Conservation (phyloP, 805 yeast species). For the Metschnikowia lunata region DNA sequence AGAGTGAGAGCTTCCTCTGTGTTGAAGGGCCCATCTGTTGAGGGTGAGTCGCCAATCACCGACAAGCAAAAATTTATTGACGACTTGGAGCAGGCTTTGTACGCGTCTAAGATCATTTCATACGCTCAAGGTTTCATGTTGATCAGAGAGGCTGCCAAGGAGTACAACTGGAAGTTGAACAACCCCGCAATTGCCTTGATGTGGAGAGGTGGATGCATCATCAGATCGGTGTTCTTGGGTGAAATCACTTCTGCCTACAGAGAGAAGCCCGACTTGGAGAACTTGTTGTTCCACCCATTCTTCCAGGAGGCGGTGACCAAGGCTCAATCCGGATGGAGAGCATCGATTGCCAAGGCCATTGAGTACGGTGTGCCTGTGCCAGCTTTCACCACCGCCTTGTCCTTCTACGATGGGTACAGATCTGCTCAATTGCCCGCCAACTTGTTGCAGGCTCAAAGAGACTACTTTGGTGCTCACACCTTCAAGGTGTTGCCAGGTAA, state of each 20-base stretch:
- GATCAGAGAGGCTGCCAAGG: conserved; percentile 96
- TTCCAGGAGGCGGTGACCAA: conserved; percentile 85
- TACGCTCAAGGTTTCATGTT: conserved; percentile 99
- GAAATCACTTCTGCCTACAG: conserved; percentile 97
- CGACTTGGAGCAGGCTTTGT: conserved; percentile 94
- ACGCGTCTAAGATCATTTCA: conserved; percentile 97
- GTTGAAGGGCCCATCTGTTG: conserved; percentile 73
- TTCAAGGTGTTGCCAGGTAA: conserved; percentile 88
- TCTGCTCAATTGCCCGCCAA: conserved; percentile 93
- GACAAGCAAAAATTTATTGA: conserved; percentile 84
- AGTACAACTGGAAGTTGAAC: conserved; percentile 95
- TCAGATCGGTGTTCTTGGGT: conserved; percentile 96
- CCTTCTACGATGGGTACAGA: conserved; percentile 99
- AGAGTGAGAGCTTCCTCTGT: conserved; percentile 79
- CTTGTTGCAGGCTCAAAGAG: conserved; percentile 99
- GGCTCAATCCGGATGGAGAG: conserved; percentile 97
- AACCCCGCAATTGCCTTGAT: conserved; percentile 97
- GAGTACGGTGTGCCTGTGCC: conserved; percentile 94
- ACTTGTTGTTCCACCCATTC: conserved; percentile 93
- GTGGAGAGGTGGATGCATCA: conserved; percentile 99
- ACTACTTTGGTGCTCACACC: conserved; percentile 99
- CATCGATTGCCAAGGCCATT: conserved; percentile 72
- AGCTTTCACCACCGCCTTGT: conserved; percentile 92
- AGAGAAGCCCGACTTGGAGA: conserved; percentile 88
- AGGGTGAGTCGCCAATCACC: conserved; percentile 55